Evolutionary conservation across 73 alveolate species (phyloP).

Genomic region (Paramecium caudatum): DNA sequence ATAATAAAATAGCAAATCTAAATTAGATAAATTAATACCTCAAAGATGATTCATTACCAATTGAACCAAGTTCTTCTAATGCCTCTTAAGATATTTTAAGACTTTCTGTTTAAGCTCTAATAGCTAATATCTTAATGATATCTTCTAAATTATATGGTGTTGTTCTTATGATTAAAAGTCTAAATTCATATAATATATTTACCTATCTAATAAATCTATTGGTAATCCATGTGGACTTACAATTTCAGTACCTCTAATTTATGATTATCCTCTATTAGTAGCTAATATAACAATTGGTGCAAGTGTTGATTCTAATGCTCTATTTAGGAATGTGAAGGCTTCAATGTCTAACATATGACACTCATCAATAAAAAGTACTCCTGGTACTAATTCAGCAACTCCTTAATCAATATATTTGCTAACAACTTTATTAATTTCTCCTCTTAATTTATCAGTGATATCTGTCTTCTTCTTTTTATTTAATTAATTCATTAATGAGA

Average conservation of each 20-base stretch:
- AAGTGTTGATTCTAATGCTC: conserved; percentile 96
- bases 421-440: conserved; percentile 98
- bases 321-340: conserved; percentile 99
- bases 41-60: conserved; percentile 80
- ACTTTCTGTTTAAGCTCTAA: conserved; percentile 98
- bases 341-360: conserved; percentile 99
- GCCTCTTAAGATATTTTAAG: conserved; percentile 98
- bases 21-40: conserved; percentile 81
- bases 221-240: conserved; percentile 99
- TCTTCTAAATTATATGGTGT: conserved; percentile 93
- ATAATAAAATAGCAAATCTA: conserved; percentile 93
- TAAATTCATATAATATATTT: not conserved
- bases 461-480: conserved; percentile 99
- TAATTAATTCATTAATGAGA: conserved; percentile 98
- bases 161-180: conserved; percentile 97
- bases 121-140: conserved; percentile 95
- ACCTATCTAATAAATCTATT: conserved; percentile 97
- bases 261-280: conserved; percentile 98
- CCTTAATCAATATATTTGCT: conserved; percentile 99
- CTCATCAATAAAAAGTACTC: conserved; percentile 99
- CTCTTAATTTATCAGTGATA: conserved; percentile 99
- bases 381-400: conserved; percentile 99
- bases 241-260: conserved; percentile 99
- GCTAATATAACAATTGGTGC: conserved; percentile 99
- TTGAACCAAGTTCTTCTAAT: conserved; percentile 88